Evolutionary conservation across 352 stramenopile genomes (phyloP), one percentile per base, ranked within the genome.

Genomic region (Phytophthora sp.): DNA sequence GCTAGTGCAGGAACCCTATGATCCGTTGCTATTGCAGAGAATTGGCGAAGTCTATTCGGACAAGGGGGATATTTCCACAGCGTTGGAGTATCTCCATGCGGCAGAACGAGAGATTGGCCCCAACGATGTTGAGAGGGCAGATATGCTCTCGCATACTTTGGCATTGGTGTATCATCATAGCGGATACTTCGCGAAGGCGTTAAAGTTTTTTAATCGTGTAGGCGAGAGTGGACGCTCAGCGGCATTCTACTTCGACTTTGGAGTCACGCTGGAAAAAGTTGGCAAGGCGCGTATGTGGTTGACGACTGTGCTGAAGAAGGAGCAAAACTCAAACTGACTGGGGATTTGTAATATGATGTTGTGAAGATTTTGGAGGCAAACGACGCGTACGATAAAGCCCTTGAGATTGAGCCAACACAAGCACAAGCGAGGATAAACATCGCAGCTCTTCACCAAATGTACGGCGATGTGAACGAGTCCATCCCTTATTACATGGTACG

Each of bases 351-450:
- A n/a, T n/a, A n/a, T n/a, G n/a, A n/a, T n/a, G n/a, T n/a, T 30
- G 27, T 52, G 17, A 18, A 88, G 79, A 76, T 87, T 28, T n/a
- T 74, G 26, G 62, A 76, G 10, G 77, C 79, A 15, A 69, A 59
- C n/a, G 50, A 59, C 15, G 75, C 71, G 52, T 89, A 82, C 62
- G 77, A 81, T 31, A 37, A 54, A 11, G 79, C 77, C 20, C 51
- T 89, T 10, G 48, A 37, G 11, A 52, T 79, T 4, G 54, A 82
- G 15, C 64, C 63, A 15, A 57, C 48, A 2, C 56, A 77, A 10
- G 31, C 62, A 20, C 27, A 71, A 18, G 86, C 82, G 27, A 79
- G 76, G 56, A 63, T 92, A 21, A 92, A 92, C 54, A 67, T 95
- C 32, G 86, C 84, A 17, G 72, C 80, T 6, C 56, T 92, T 17